Conservation (phyloP, 768 basidiomycete species). For the Naganishia randhawae region DNA sequence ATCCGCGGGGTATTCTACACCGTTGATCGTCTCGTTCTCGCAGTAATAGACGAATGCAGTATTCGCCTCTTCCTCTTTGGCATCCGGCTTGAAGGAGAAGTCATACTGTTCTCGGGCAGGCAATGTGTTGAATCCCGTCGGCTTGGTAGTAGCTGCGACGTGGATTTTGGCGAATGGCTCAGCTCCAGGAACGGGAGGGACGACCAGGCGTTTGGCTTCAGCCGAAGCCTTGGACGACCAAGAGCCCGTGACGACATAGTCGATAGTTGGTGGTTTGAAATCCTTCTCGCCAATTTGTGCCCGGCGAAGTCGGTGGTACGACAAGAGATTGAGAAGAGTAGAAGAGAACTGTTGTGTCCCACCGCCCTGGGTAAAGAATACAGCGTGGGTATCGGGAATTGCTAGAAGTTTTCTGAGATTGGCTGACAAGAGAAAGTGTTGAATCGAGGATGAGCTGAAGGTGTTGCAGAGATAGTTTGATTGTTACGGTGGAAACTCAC, state of each 20-base stretch:
- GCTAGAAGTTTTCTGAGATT: slow-evolving; percentile 71
- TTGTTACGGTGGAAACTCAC: slow-evolving; percentile 31
- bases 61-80: slow-evolving; percentile 44
- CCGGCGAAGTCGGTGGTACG: slow-evolving; percentile 72
- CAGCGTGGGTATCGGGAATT: slow-evolving; percentile 75
- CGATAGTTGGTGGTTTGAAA: slow-evolving; percentile 56
- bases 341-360: slow-evolving; percentile 89
- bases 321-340: slow-evolving; percentile 83
- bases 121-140: slow-evolving; percentile 66
- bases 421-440: slow-evolving; percentile 49
- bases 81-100: slow-evolving; percentile 63
- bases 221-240: slow-evolving; percentile 84
- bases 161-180: slow-evolving; percentile 57
- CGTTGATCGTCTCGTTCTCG: slow-evolving; percentile 98
- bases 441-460: neutral
- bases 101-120: slow-evolving; percentile 68
- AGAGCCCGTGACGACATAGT: slow-evolving; percentile 87
- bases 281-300: slow-evolving; percentile 51
- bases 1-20: slow-evolving; percentile 75
- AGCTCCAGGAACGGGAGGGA: slow-evolving; percentile 38
- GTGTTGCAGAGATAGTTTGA: neutral
- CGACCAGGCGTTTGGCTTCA: slow-evolving; percentile 70
- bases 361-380: slow-evolving; percentile 93
- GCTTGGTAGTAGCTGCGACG: slow-evolving; percentile 62
- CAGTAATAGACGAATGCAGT: slow-evolving; percentile 89